Base-by-base conservation (phyloP, 2,329 filamentous ascomycete species). In the Ophiostoma pallidulum region DNA sequence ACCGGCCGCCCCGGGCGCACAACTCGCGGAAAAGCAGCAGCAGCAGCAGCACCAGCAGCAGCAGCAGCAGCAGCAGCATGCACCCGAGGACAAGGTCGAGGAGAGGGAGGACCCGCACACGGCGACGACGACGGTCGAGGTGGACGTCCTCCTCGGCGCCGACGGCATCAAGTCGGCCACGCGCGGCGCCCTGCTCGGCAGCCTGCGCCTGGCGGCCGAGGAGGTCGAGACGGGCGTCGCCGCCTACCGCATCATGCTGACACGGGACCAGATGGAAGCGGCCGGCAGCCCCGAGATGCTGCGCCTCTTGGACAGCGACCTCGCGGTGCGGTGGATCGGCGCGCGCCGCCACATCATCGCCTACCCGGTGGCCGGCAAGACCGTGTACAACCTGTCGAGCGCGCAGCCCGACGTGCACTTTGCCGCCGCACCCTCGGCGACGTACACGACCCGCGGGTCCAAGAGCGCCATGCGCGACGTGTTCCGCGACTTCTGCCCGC, bases 211-310 rank as follows among this genome's bases (percentile, higher is more conserved):
- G 52, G 62, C 65, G 6, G 73, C 73, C 19, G 69, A 77, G 46
- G 76, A 82, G 56, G 69, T 78, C 50, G 82, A 86, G 51, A 87
- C 84, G 0, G 78, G 82, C 4, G 82, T 89, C 65, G 85, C 86
- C 0, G 83, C 84, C 3, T 90, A 90, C 67, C 77, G 85, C 12
- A 86, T 90, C 63, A 84, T 90, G 77, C 72, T 90, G 16, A 76
- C 74, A 1, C 77, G 84, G 12, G 72, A 77, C 26, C 71, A 82
- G 50, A 84, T 90, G 76, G n/a, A n/a, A n/a, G 53, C 71, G 48
- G 56, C 74, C 19, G 83, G 89, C n/a, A n/a, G n/a, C 55, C 74
- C 82, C 0, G 82, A 86, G 53, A 69, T 88, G 41, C 67, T 82
- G 45, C 71, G 66, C n/a, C 71, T 89, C 9, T 70, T 90, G 19